Percentiles rank a stretch among this genome's conserved stretches.
Evolutionary conservation across 2,329 filamentous ascomycete species (phyloP).

Genomic region (Clonostachys rhizophaga): DNA sequence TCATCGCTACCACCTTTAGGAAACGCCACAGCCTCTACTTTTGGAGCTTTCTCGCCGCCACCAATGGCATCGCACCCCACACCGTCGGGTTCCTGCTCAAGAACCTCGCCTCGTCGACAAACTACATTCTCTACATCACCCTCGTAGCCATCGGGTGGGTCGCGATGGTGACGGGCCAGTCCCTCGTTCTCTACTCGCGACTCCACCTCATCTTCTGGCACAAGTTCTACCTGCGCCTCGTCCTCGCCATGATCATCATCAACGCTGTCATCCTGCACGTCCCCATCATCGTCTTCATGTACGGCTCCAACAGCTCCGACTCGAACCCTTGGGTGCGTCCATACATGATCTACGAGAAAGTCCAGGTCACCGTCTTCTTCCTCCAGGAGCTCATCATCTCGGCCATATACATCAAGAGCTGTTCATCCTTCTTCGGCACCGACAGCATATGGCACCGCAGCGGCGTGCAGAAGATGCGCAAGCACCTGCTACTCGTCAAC

Average conservation of each 20-base stretch:
- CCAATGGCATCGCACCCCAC: conserved; percentile 21
- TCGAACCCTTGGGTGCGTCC: conserved; percentile 7
- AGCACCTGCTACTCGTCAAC: conserved; percentile 32
- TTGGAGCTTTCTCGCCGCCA: conserved; percentile 25
- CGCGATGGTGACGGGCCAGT: conserved; percentile 53
- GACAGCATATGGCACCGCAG: no score
- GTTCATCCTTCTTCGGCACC: conserved; percentile 20
- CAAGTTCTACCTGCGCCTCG: conserved; percentile 34
- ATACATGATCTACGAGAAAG: conserved; percentile 35
- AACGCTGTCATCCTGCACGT: conserved; percentile 45
- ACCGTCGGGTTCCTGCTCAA: conserved; percentile 38
- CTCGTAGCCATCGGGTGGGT: conserved; percentile 8
- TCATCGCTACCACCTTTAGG: conserved; percentile 23
- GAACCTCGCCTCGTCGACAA: conserved; percentile 11
- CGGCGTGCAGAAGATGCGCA: neutral
- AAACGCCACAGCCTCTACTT: conserved; percentile 24
- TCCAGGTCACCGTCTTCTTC: conserved; percentile 47
- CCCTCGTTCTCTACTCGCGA: conserved; percentile 54
- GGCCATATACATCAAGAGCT: conserved; percentile 39
- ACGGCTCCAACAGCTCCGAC: conserved; percentile 30
- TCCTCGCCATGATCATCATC: conserved; percentile 49
- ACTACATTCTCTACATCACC: neutral
- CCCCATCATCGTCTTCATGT: conserved; percentile 46
- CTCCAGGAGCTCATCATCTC: conserved; percentile 46
- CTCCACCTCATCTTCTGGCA: conserved; percentile 52